phyloP scores from a whole-genome alignment of 78 protist species.

The Speleostelium caveatum region DNA sequence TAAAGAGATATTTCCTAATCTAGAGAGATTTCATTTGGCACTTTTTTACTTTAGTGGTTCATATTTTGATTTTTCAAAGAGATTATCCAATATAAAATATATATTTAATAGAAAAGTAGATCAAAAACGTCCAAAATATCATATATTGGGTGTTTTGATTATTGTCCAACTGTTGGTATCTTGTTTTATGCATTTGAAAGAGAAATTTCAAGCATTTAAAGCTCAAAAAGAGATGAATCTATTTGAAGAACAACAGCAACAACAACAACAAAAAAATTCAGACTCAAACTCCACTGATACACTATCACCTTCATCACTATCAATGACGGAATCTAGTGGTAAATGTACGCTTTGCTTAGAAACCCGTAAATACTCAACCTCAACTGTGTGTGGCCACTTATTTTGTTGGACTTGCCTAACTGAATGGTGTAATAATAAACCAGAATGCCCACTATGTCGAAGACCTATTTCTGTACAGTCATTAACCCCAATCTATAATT shows the following conservation, averaged over 20 bases:
- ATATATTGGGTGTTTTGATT: slow-evolving; percentile 42
- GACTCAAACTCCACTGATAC: neutral
- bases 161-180: slow-evolving; percentile 36
- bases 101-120: slow-evolving; percentile 63
- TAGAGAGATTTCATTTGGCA: slow-evolving; percentile 69
- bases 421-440: slow-evolving; percentile 52
- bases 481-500: slow-evolving; percentile 38
- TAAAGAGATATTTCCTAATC: slow-evolving; percentile 53
- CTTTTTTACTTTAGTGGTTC: slow-evolving; percentile 58
- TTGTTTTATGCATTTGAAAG: slow-evolving; percentile 24
- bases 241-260: no score
- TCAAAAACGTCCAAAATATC: slow-evolving; percentile 59
- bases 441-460: slow-evolving; percentile 63
- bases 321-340: neutral
- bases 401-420: slow-evolving; percentile 69
- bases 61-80: slow-evolving; percentile 50
- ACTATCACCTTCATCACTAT: neutral
- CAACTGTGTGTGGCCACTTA: slow-evolving; percentile 63
- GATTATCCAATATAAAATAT: slow-evolving; percentile 54
- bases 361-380: slow-evolving; percentile 39
- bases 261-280: no score
- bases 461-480: slow-evolving; percentile 36
- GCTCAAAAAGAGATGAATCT: neutral
- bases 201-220: neutral
- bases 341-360: slow-evolving; percentile 67